Conservation (phyloP, 208 protist species). For the Trypanosoma lewisi region DNA sequence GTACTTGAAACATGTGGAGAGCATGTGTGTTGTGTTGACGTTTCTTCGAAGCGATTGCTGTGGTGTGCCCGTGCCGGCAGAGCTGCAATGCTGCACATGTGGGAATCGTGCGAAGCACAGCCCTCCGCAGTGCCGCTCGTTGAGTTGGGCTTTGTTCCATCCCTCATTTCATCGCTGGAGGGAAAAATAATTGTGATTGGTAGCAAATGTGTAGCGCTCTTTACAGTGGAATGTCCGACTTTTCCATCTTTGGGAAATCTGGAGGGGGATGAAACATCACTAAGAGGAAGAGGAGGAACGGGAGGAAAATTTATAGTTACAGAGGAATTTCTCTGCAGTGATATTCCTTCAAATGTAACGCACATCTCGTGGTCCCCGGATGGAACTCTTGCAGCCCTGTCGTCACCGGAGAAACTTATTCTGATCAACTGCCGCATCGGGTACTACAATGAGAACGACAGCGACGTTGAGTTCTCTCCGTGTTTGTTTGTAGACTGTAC, state of each 20-base stretch:
- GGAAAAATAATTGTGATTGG: slow-evolving; percentile 27
- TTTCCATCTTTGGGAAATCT: neutral
- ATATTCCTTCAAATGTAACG: slow-evolving; percentile 2
- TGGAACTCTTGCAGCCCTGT: slow-evolving; percentile 21
- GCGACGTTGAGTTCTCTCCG: neutral
- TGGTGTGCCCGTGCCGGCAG: slow-evolving; percentile 18
- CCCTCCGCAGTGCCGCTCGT: slow-evolving; percentile 7
- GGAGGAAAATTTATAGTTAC: slow-evolving; percentile 1
- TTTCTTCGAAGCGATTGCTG: slow-evolving; percentile 20
- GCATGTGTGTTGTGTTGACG: slow-evolving; percentile 18
- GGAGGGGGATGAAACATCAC: neutral
- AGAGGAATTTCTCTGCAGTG: slow-evolving; percentile 22
- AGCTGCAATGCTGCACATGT: slow-evolving; percentile 9
- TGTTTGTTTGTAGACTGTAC: slow-evolving; percentile 27
- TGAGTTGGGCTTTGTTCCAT: slow-evolving; percentile 23
- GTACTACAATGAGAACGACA: neutral
- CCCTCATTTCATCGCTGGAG: slow-evolving; percentile 15
- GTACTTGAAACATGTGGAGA: neutral
- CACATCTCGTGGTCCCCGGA: slow-evolving; percentile 28
- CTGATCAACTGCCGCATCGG: slow-evolving; percentile 24
- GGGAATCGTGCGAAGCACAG: slow-evolving; percentile 1
- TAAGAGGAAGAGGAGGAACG: slow-evolving; percentile 9
- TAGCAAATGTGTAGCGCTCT: slow-evolving; percentile 17
- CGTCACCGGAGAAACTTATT: slow-evolving; percentile 18
- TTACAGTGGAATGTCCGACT: slow-evolving; percentile 1